phyloP scores from a whole-genome alignment of 2,329 filamentous ascomycete genomes.

The Bretziella fagacearum region DNA sequence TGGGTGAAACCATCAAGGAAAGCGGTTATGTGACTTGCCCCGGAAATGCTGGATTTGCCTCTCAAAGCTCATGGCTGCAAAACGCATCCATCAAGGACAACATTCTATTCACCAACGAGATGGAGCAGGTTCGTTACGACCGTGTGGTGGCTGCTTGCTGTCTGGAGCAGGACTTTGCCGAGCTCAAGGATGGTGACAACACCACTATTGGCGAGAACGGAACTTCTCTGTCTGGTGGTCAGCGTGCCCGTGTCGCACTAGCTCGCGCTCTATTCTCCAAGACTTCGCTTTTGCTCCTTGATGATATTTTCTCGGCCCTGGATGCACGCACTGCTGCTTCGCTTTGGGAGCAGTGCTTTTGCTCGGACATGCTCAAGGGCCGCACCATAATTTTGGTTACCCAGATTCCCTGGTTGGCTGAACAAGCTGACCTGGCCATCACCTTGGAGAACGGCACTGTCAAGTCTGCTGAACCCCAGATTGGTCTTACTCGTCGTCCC shows the following conservation, averaged over 20 bases:
- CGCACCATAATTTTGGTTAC: slow-evolving; percentile 41
- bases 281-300: slow-evolving; percentile 36
- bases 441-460: slow-evolving; percentile 30
- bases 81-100: slow-evolving; percentile 39
- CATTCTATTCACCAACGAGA: slow-evolving; percentile 34
- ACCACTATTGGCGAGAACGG: slow-evolving; percentile 39
- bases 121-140: slow-evolving; percentile 37
- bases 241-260: slow-evolving; percentile 38
- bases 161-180: slow-evolving; percentile 31
- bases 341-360: slow-evolving; percentile 42
- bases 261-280: slow-evolving; percentile 41
- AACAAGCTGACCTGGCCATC: slow-evolving; percentile 32
- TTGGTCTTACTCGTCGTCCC: slow-evolving; percentile 27
- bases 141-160: slow-evolving; percentile 39
- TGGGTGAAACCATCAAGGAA: slow-evolving; percentile 37
- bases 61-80: slow-evolving; percentile 41
- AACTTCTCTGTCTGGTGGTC: slow-evolving; percentile 37
- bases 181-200: slow-evolving; percentile 33
- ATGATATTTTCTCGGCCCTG: slow-evolving; percentile 43
- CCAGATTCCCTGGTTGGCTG: slow-evolving; percentile 35
- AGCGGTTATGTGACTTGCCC: slow-evolving; percentile 31
- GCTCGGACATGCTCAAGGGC: slow-evolving; percentile 34
- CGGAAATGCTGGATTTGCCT: slow-evolving; percentile 37
- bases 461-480: slow-evolving; percentile 26
- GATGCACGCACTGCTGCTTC: slow-evolving; percentile 40